phyloP scores from a whole-genome alignment of 768 basidiomycete genomes.

The Pulveroboletus sp. region DNA sequence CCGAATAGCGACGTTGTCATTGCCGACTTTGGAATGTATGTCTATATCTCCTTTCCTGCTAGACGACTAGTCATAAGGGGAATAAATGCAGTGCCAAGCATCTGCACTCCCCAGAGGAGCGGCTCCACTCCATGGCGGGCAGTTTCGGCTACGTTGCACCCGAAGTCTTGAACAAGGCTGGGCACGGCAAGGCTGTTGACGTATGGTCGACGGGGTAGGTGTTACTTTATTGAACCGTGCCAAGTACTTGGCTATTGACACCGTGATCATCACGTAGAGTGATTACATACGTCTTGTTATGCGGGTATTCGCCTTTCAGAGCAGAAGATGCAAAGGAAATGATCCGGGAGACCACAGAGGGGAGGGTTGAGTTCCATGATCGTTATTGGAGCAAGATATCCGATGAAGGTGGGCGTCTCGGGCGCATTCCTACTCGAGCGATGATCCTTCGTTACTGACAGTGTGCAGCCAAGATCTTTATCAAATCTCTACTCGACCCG shows the following conservation, averaged over 20 bases:
- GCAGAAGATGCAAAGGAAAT: conserved; percentile 74
- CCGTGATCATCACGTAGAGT: conserved; percentile 45
- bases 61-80: neutral
- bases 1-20: conserved; percentile 85
- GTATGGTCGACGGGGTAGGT: conserved; percentile 88
- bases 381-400: conserved; percentile 93
- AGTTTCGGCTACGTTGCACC: conserved; percentile 91
- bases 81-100: conserved; percentile 67
- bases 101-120: conserved; percentile 64
- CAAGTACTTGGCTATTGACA: neutral
- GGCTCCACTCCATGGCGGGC: conserved; percentile 67
- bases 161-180: conserved; percentile 73
- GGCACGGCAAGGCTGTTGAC: conserved; percentile 91
- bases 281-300: conserved; percentile 91
- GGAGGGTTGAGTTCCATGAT: conserved; percentile 87
- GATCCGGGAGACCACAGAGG: conserved; percentile 78
- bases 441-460: neutral
- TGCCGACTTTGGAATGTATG: conserved; percentile 95
- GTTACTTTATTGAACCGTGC: neutral
- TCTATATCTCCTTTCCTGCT: conserved; percentile 5
- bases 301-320: conserved; percentile 94
- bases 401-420: conserved; percentile 49
- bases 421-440: neutral
- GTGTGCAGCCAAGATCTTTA: conserved; percentile 74
- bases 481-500: conserved; percentile 62